These are phyloP conservation scores for Laetiporus sulphureus DNA, from an alignment of 1,284 basidiomycete species.

Conservation along the genomic window DNA sequence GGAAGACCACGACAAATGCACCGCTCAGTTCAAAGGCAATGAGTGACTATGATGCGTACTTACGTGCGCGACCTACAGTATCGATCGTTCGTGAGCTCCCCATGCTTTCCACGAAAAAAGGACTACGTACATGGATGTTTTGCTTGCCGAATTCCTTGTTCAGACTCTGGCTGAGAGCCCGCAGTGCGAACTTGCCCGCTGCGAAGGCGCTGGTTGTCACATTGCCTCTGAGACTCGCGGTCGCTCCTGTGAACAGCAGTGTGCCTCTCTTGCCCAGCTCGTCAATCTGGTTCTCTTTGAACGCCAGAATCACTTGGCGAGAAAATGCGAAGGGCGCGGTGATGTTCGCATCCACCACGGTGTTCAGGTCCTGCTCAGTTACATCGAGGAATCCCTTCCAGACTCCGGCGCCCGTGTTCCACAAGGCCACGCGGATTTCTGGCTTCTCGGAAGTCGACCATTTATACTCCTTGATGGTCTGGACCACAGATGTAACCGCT, in stretches of 20 bases:
- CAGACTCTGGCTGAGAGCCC: constrained; percentile 69
- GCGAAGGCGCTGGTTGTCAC: constrained; percentile 59
- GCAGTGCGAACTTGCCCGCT: constrained; percentile 59
- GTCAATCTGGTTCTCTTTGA: constrained; percentile 53
- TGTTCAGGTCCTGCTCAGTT: constrained; percentile 51
- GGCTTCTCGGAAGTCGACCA: constrained; percentile 37
- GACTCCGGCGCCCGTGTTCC: constrained; percentile 51
- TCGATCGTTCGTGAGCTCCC: no score
- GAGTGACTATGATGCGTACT: no score
- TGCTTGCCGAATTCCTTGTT: constrained; percentile 76
- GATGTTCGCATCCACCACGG: constrained; percentile 46
- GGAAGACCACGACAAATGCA: not conserved
- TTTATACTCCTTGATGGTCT: constrained; percentile 37
- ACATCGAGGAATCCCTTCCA: constrained; percentile 67
- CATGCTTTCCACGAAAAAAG: not conserved
- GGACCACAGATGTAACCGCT: constrained; percentile 49
- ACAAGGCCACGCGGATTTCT: constrained; percentile 58
- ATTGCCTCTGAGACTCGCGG: constrained; percentile 62
- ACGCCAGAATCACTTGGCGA: constrained; percentile 51
- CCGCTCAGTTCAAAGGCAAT: no score
- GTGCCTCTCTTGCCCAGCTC: constrained; percentile 48
- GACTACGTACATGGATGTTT: constrained; percentile 60
- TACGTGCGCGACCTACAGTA: no score
- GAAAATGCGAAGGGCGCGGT: constrained; percentile 65
- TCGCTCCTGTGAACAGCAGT: constrained; percentile 76